These are phyloP conservation scores for Straminergon stramineum DNA, from an alignment of 225 moss, liverwort and hornwort genomes.

Conservation along the genomic window DNA sequence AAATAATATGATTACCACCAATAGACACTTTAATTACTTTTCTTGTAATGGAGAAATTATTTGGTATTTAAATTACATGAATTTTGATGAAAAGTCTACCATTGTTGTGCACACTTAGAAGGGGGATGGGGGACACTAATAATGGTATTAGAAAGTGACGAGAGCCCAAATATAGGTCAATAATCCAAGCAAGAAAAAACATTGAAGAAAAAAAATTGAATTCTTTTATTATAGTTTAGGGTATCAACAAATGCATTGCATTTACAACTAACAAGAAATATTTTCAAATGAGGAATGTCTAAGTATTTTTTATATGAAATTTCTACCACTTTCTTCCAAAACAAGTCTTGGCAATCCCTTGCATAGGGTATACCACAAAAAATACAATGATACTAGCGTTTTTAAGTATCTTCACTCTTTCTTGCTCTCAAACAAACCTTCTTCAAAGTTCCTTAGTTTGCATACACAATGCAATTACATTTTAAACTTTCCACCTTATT, in stretches of 20 bases:
- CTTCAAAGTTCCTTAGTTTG: neutral
- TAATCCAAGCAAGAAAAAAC: neutral
- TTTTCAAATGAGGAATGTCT: neutral
- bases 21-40: accelerated
- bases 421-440: neutral
- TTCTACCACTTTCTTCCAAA: neutral
- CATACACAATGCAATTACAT: neutral
- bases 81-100: neutral
- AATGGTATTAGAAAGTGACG: neutral
- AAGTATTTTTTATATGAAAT: neutral
- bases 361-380: neutral
- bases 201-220: neutral
- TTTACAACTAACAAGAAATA: neutral
- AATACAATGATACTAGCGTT: neutral
- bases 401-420: neutral
- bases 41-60: neutral
- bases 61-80: neutral
- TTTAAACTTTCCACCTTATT: neutral
- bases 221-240: neutral
- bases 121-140: neutral
- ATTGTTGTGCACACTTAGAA: neutral
- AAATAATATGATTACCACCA: neutral
- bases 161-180: neutral
- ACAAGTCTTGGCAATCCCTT: accelerated
- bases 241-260: neutral